Evolutionary conservation across 208 protist species (phyloP).

Genomic region (Leishmania martiniquensis): DNA sequence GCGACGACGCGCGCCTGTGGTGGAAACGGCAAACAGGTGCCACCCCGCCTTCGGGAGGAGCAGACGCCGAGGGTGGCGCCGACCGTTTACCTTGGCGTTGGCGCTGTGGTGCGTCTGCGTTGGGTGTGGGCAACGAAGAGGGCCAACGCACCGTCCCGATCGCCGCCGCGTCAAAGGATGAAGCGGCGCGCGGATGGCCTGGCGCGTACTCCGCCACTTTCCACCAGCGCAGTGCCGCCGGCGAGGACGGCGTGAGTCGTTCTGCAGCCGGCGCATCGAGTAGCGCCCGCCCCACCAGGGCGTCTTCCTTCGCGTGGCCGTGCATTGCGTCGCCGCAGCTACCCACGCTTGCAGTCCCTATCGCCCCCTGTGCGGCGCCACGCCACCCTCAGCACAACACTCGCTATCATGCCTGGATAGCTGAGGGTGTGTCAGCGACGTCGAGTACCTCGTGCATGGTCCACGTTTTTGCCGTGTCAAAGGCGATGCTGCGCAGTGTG

Average conservation of each 20-base stretch:
- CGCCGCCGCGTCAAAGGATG: not conserved
- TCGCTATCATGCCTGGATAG: conserved; percentile 32
- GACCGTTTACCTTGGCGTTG: not conserved
- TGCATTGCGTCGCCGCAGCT: conserved; percentile 2
- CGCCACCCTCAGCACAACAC: conserved; percentile 26
- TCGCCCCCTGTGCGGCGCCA: conserved; percentile 23
- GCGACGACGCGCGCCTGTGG: not conserved
- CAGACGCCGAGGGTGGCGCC: not conserved
- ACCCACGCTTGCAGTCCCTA: conserved; percentile 8
- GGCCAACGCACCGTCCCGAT: not conserved
- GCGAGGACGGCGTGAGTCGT: not conserved
- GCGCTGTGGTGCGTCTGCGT: not conserved
- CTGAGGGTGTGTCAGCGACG: conserved; percentile 32
- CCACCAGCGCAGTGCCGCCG: not conserved
- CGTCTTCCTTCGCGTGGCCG: not conserved
- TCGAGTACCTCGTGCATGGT: conserved; percentile 30
- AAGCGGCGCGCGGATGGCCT: not conserved
- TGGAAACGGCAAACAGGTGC: not conserved
- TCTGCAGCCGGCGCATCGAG: not conserved
- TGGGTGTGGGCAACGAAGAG: not conserved
- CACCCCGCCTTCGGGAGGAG: not conserved
- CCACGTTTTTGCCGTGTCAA: conserved; percentile 37
- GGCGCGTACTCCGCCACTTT: not conserved
- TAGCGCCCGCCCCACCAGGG: not conserved
- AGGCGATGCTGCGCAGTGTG: conserved; percentile 28